These are phyloP conservation scores for Fusarium pilosicola DNA, from an alignment of 2,329 filamentous ascomycete genomes.

Conservation along the genomic window DNA sequence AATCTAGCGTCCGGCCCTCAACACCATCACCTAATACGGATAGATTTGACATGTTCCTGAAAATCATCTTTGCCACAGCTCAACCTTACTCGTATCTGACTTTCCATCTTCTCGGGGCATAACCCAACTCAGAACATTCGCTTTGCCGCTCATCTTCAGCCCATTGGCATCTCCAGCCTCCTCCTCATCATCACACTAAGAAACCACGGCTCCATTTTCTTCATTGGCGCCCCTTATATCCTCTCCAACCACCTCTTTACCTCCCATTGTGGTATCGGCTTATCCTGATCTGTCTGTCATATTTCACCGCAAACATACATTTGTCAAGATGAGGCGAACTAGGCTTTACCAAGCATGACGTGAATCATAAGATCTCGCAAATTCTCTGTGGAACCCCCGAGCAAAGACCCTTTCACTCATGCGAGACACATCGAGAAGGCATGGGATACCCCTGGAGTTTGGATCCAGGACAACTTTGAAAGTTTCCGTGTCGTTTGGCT, in stretches of 20 bases:
- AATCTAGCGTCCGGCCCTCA: not conserved
- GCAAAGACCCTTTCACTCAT: slow-evolving; percentile 14
- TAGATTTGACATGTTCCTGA: not conserved
- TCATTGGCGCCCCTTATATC: not conserved
- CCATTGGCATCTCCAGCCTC: slow-evolving; percentile 12
- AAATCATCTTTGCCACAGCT: not conserved
- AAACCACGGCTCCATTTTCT: not conserved
- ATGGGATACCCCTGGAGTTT: slow-evolving; percentile 22
- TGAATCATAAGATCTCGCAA: not conserved
- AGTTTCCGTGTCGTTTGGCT: not conserved
- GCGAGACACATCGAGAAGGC: slow-evolving; percentile 29
- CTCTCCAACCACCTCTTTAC: not conserved
- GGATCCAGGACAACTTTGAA: not conserved
- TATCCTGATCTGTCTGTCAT: not conserved
- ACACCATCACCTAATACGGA: not conserved
- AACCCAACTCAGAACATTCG: not conserved
- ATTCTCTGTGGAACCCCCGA: not conserved
- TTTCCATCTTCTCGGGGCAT: not conserved
- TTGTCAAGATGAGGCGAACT: not conserved
- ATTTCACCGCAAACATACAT: not conserved
- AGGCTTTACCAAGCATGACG: not conserved
- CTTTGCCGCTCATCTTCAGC: not conserved
- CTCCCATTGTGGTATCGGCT: not conserved
- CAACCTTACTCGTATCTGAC: not conserved
- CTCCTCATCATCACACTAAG: not conserved